Evolutionary conservation across 1,139 yeast genomes (phyloP).

Genomic region (Yamadazyma atmosphaerica): DNA sequence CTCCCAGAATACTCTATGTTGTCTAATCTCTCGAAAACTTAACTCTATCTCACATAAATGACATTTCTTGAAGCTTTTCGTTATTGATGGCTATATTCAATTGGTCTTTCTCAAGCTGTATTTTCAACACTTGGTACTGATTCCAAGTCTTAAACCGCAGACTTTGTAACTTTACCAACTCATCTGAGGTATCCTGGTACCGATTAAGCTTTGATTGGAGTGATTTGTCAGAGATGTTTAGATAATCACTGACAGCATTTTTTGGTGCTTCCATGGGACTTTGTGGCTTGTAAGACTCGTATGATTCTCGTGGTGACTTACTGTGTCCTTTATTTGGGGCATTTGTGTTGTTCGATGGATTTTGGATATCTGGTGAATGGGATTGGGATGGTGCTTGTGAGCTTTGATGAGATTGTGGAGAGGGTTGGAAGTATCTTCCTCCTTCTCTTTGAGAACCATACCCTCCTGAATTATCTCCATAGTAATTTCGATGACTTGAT

Average conservation of each 20-base stretch:
- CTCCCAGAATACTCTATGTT: no score
- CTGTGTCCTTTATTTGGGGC: not conserved
- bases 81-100: conserved; percentile 37
- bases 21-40: not conserved
- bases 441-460: conserved; percentile 15
- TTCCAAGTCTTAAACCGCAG: conserved; percentile 22
- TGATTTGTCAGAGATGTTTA: conserved; percentile 12
- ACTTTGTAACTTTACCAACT: conserved; percentile 27
- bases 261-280: not conserved
- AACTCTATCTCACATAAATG: conserved; percentile 23
- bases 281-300: not conserved
- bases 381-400: conserved; percentile 8
- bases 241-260: conserved; percentile 21
- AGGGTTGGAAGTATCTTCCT: not conserved
- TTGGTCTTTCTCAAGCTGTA: conserved; percentile 33
- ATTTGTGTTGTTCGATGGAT: not conserved
- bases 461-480: conserved; percentile 3
- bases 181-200: conserved; percentile 23
- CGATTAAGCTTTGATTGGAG: conserved; percentile 23
- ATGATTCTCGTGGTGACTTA: not conserved
- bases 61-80: conserved; percentile 46
- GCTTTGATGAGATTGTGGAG: conserved; percentile 4
- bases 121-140: conserved; percentile 26
- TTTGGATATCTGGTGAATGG: conserved; percentile 18
- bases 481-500: conserved; percentile 5